Evolutionary conservation across 2,329 filamentous ascomycete species (phyloP), one percentile per base, ranked within the genome.

Genomic region (Colletotrichum costaricense): DNA sequence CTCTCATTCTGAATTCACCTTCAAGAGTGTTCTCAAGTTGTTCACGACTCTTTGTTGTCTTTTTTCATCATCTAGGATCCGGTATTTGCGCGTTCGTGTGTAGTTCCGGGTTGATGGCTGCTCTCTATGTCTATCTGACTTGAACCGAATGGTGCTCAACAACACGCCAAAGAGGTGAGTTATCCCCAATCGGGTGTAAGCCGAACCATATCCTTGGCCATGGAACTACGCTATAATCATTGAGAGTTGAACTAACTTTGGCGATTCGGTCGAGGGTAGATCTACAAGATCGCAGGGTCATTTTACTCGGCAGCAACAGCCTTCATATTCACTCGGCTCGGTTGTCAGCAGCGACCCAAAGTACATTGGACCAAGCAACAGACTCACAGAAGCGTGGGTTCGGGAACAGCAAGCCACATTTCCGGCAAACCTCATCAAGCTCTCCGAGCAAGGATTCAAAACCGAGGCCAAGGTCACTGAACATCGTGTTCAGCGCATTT

Each of bases 111-210:
- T 70, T 73, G 71, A 69, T 71, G 67, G 71, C 71, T 38, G 26
- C 60, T 70, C 67, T 70, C 35, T 60, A 73, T 71, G 67, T 70
- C 67, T 70, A 66, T 68, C 69, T 73, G 71, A 70, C 67, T 57
- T 73, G 49, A 73, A 70, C 67, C 71, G 71, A 73, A 73, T 73
- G 71, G 71, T 73, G 71, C 71, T 71, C 67, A 62, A 73, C 55
- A 73, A 73, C 71, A 73, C 71, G 71, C 67, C 71, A 70, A 73
- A 73, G 71, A 73, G 71, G 71, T 70, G 35, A 70, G 67, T 71
- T 57, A 59, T 49, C 19, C 67, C 67, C 56, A 57, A 65, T 62
- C 59, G 46, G 71, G 56, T 57, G 60, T 56, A 52, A 73, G 55
- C 46, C 46, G 46, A 49, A 11, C 35, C 33, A 28, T 22, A 22